Conservation (phyloP, 2,329 filamentous ascomycete genomes). For the Xylaria sp. region DNA sequence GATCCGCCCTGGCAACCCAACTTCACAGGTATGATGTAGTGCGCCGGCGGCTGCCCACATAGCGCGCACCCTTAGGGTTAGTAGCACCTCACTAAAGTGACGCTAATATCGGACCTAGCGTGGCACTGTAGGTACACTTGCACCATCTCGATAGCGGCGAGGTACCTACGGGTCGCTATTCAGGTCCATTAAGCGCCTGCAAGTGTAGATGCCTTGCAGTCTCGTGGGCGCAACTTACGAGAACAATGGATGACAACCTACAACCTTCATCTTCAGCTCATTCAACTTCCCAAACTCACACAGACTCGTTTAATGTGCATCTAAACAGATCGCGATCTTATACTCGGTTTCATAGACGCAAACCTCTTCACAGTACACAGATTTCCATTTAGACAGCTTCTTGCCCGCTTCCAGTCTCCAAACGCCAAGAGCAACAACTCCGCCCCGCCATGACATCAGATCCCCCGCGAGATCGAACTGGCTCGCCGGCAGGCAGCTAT, state of each 20-base stretch:
- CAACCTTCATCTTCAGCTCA: not conserved
- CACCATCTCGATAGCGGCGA: no score
- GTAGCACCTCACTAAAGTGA: not conserved
- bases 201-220: not conserved
- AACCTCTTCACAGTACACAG: not conserved
- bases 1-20: not conserved
- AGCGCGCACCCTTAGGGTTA: not conserved
- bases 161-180: no score
- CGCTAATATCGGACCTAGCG: not conserved
- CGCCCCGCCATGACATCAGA: slow-evolving; percentile 34
- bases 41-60: not conserved
- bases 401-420: not conserved
- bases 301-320: not conserved
- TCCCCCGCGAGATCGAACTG: slow-evolving; percentile 34
- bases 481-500: slow-evolving; percentile 80
- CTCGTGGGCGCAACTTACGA: not conserved
- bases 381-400: slow-evolving; percentile 1
- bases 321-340: not conserved
- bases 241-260: not conserved
- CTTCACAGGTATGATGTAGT: not conserved
- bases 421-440: slow-evolving; percentile 2
- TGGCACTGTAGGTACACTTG: no score
- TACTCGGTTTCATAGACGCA: not conserved
- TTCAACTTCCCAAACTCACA: not conserved
- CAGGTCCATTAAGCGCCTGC: no score